Evolutionary conservation across 306 rosid genomes (phyloP), one percentile per base, ranked within the genome.

Genomic region (Luffa aegyptiaca): DNA sequence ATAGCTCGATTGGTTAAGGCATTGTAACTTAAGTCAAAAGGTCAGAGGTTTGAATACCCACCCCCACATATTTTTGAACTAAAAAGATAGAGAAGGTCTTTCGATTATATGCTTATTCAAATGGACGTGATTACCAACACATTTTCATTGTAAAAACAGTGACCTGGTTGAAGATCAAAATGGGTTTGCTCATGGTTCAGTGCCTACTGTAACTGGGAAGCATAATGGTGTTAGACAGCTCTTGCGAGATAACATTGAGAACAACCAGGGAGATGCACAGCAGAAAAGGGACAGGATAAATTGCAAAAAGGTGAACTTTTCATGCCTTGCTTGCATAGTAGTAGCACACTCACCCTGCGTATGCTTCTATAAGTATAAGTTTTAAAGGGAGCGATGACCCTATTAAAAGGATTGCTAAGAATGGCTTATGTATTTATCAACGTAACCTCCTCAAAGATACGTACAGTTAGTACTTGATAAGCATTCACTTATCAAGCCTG

Each of bases 121-220:
- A 8, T 69, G 51, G 26, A 35, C 31, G 46, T 63, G 77, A 14
- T n/a, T 71, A 65, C 82, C 35, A 36, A 61, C 49, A 75, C 51
- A 20, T 39, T 81, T 78, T 17, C 49, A 76, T 42, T 72, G 13
- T 35, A 39, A 76, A 66, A 76, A 36, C 83, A 86, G 92, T 81
- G 61, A 62, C 46, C 69, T 80, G 36, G 44, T 81, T 76, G 81
- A 48, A 66, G 84, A 71, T 56, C 87, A 81, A 33, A 83, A 89
- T 80, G 86, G 84, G 45, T 70, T 83, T 80, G 77, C 63, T 83
- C 86, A 59, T 75, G 76, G 65, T 81, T 61, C 76, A 44, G 31
- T 63, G 55, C 80, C 77, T 46, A 45, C 76, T 37, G 62, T 78
- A 59, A 68, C 80, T 63, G 66, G 21, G 63, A 86, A 79, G 83